Evolutionary conservation across 148 eudicot genomes (phyloP), one percentile per base, ranked within the genome.

Genomic region (Vaccinium myrtillus): DNA sequence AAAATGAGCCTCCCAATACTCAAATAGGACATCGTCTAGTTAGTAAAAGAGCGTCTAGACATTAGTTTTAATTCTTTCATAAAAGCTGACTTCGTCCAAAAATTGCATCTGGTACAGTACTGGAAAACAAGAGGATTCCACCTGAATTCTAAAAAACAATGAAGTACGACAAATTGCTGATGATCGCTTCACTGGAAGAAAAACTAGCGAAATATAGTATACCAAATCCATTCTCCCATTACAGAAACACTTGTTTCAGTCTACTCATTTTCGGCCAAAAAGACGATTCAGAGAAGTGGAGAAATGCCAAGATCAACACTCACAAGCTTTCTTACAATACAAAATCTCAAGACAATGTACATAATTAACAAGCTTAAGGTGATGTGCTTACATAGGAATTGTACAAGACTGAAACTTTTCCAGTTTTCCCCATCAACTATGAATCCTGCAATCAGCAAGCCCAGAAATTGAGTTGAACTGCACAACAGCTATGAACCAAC

Each of bases 401-500:
- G 23, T 74, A 77, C 19, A 59, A 76, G 18, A 48, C 85, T 83
- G 56, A 43, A 15, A 65, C 55, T 76, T 76, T 32, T 58, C 30
- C 59, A 71, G 32, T 69, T 58, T 19, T 58, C 21, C 36, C 39
- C 85, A 59, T 69, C 49, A 23, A 76, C 56, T 76, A 49, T 77
- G 46, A 78, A 53, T 16, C 46, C 27, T 19, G 61, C 46, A 32
- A 55, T 55, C 10, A 25, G 65, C 43, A 78, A 78, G 59, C 59
- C 36, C 65, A 6, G 4, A 5, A 54, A 78, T 54, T 78, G 65
- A 54, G 46, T 36, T 39, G 8, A 73, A 32, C 39, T 36, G 11
- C 77, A 19, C 76, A 65, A 30, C 69, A 65, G 25, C 51, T 3
- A 51, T 36, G 15, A 32, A 19, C 61, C 46, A 77, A 78, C 77